Base-by-base conservation (phyloP, 768 basidiomycete species). In the Gyrodon lividus region DNA sequence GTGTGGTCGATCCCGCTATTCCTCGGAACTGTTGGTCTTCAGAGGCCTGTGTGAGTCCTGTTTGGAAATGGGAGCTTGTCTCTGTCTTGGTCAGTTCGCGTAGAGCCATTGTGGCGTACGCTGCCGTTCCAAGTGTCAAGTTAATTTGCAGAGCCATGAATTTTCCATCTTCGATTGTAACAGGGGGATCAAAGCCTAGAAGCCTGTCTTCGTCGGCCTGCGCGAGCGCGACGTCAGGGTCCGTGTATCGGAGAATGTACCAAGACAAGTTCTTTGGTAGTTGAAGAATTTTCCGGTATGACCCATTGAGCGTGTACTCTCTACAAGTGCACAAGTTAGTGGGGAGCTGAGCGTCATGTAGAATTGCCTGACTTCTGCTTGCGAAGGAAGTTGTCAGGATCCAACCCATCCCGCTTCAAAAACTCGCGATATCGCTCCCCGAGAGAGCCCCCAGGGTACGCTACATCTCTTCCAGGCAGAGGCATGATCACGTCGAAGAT, bases 61-160 rank as follows among this genome's bases (percentile, higher is more conserved):
- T 88, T 65, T 97, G 95, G 72, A 84, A 86, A 61, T 93, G 92
- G 35, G 92, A 87, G 66, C 92, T 93, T 17, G 95, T 98, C 63
- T 98, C 94, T 30, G 88, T 91, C 73, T 96, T 98, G 13, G 94
- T 93, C 39, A 97, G 83, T 71, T 97, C 93, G 37, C 93, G 83
- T 59, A 99, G 69, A 4, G 95, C 96, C 97, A 99, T 99, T 2
- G 97, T 99, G 2, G 97, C 97, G 70, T 98, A 99, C 5, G 92
- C 87, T 0, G 92, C 89, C 6, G 92, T 92, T 13, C 90, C 92
- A 14, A 99, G 79, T n/a, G 78, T 82, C 48, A 98, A 70, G 34
- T 84, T 73, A 54, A 99, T 82, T 63, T 95, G 94, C 31, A 99
- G 72, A 4, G 96, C 95, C 68, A 84, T 74, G 67, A 96, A 96